Percentiles rank a stretch among this genome's conserved stretches.
These are phyloP conservation scores for Neurospora sp. DNA, from an alignment of 495 filamentous ascomycete genomes.

Conservation along the genomic window DNA sequence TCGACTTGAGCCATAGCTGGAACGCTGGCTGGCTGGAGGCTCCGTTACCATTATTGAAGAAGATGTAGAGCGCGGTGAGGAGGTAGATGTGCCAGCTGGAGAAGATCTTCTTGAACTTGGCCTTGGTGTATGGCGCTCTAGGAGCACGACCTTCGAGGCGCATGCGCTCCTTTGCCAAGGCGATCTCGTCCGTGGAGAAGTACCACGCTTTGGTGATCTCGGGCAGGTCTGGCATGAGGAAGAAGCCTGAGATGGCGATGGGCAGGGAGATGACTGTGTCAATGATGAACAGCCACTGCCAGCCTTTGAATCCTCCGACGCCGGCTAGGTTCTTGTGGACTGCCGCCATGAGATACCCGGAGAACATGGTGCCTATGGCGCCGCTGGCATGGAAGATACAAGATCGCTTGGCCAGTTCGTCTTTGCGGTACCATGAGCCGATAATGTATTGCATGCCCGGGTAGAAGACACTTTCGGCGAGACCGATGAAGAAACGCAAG, in stretches of 20 bases:
- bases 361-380: conserved; percentile 45
- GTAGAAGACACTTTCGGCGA: conserved; percentile 37
- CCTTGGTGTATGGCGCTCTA: conserved; percentile 26
- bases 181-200: conserved; percentile 30
- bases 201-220: conserved; percentile 48
- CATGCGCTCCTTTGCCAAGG: conserved; percentile 35
- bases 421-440: conserved; percentile 46
- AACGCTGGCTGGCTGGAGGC: conserved; percentile 25
- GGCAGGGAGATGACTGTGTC: conserved; percentile 37
- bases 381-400: conserved; percentile 53
- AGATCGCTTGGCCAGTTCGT: conserved; percentile 48
- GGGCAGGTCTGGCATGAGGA: conserved; percentile 51
- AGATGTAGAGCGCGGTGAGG: conserved; percentile 27
- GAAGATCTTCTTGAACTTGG: conserved; percentile 32
- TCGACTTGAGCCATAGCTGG: conserved; percentile 26
- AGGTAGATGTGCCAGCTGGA: conserved; percentile 35
- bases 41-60: conserved; percentile 26
- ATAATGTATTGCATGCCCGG: conserved; percentile 41
- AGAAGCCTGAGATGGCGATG: conserved; percentile 45
- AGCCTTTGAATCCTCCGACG: conserved; percentile 32
- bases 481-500: conserved; percentile 48
- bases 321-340: conserved; percentile 45
- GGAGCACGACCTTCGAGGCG: conserved; percentile 31
- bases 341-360: conserved; percentile 49
- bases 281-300: conserved; percentile 45